Base-by-base conservation (phyloP, 2,329 filamentous ascomycete genomes). In the Colletotrichum euphorbiae region DNA sequence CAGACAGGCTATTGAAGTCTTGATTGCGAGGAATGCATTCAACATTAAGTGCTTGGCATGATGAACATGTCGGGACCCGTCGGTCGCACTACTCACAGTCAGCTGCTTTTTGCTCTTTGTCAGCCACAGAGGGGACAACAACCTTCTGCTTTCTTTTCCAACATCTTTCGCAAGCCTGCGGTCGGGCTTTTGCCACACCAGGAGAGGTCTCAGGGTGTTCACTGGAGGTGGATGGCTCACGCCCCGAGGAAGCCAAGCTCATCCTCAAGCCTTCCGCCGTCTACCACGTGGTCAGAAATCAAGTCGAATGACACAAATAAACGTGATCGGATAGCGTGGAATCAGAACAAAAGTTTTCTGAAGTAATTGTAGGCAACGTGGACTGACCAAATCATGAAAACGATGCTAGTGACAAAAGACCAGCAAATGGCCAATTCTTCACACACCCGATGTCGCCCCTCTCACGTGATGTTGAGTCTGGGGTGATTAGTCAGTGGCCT, bases 81-180 rank as follows among this genome's bases (percentile, higher is more conserved):
- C 61, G 55, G 21, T 69, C 66, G 33, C 66, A 69, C 66, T 69
- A 36, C 12, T 5, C 3, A 28, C 2, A 12, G 56, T 48, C 40
- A 28, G 17, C 28, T n/a, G n/a, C n/a, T n/a, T n/a, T n/a, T n/a
- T n/a, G n/a, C n/a, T n/a, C n/a, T n/a, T n/a, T n/a, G n/a, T n/a
- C n/a, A n/a, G n/a, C n/a, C n/a, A n/a, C n/a, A n/a, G n/a, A n/a
- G 17, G 7, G 40, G 12, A 15, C 43, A 28, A 24, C 52, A 24
- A 69, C 66, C 55, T 65, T 65, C 36, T 69, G 66, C 17, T 65
- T 69, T 19, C 66, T 48, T 24, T 56, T 69, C 66, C 66, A 69
- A 21, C 61, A 69, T 42, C 66, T 19, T 19, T 50, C 61, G 36
- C 66, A 69, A 11, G 66, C 66, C 33, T 56, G 62, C 19, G 62